Evolutionary conservation across 768 basidiomycete genomes (phyloP), one percentile per base, ranked within the genome.

Genomic region (Mycena pura): DNA sequence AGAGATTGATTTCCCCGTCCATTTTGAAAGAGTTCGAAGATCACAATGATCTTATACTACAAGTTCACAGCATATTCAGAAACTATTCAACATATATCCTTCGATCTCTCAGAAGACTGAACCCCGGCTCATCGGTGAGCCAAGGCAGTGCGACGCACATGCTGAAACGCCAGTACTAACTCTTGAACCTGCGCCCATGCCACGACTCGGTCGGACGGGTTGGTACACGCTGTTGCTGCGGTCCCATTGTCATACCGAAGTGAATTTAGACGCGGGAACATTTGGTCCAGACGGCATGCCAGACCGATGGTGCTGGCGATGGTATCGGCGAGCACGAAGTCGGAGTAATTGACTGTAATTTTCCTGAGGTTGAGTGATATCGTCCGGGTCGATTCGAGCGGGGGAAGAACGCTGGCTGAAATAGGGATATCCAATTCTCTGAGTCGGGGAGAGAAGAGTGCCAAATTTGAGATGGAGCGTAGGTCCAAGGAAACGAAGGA

Each of bases 141-240:
- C n/a, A 46, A 13, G 19, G 45, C 29, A n/a, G 31, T 38, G 15
- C 27, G n/a, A 25, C 55, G 24, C 25, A 57, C 55, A 24, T 58
- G 47, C 29, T 58, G 57, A 25, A 58, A 58, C 14, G 38, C 47
- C 7, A 58, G 50, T 14, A 58, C 29, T 17, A 58, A 40, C n/a
- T 58, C 46, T 21, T 41, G 47, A 2, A 58, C 21, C 11, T 43
- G 19, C 21, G 47, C 29, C 57, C 57, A 58, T 10, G 39, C 40
- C 14, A 5, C 13, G 7, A 1, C 21, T 36, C 48, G 7, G 28
- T 32, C 17, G n/a, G n/a, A n/a, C n/a, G n/a, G n/a, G n/a, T n/a
- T n/a, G n/a, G n/a, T n/a, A n/a, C n/a, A 13, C 28, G 17, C 29
- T 28, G 27, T 32, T 32, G 25, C 27, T 34, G 8, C 34, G n/a